phyloP scores from a whole-genome alignment of 78 protist species.

The Dictyostelium firmibasis region DNA sequence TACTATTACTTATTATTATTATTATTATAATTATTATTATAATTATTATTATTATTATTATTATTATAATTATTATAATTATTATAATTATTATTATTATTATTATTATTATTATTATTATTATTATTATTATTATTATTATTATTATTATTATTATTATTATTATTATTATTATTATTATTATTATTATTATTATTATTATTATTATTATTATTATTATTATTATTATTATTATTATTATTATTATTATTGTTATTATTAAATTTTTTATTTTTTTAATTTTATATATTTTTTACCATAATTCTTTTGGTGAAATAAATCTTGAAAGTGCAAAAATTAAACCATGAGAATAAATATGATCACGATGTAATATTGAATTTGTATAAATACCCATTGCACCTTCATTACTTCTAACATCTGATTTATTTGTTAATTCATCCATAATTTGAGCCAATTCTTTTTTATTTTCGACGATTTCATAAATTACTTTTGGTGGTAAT shows the following conservation, averaged over 20 bases:
- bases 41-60: background rate
- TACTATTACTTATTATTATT: background rate
- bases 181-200: no score
- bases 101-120: background rate
- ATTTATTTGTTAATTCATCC: constrained; percentile 9
- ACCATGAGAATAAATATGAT: constrained; percentile 17
- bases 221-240: background rate
- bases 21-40: background rate
- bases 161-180: no score
- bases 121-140: background rate
- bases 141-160: background rate
- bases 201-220: background rate
- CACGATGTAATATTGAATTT: constrained; percentile 10
- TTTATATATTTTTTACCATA: background rate
- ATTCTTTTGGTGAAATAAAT: constrained; percentile 1
- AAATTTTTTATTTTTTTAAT: background rate
- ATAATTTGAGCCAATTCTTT: constrained; percentile 53
- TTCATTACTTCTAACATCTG: constrained; percentile 34
- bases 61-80: background rate
- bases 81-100: background rate
- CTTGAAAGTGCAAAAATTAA: constrained; percentile 42
- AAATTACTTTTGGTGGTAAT: constrained; percentile 31
- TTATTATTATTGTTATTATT: no score
- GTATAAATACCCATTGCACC: constrained; percentile 66
- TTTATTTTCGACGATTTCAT: background rate